Percentiles rank a stretch among this genome's conserved stretches.
These are phyloP conservation scores for Erythrophleum fordii DNA, from an alignment of 306 rosid genomes.

Conservation along the genomic window DNA sequence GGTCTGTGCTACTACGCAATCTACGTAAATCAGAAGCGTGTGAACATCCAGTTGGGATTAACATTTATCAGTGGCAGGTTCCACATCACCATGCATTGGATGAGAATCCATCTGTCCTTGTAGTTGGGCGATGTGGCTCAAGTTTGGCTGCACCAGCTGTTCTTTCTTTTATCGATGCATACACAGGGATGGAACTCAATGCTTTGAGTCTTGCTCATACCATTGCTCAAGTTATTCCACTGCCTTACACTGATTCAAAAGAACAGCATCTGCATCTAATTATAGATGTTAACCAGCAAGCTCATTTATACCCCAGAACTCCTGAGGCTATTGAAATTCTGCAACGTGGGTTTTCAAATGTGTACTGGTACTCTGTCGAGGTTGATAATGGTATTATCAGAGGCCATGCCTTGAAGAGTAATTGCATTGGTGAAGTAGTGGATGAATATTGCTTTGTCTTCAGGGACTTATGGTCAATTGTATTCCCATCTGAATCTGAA, in stretches of 20 bases:
- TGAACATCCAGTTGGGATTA: constrained; percentile 69
- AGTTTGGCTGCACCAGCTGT: constrained; percentile 61
- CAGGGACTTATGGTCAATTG: constrained; percentile 83
- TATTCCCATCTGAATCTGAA: constrained; percentile 94
- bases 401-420: constrained; percentile 83
- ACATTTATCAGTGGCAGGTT: constrained; percentile 94
- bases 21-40: constrained; percentile 75
- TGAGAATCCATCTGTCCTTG: constrained; percentile 85
- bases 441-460: constrained; percentile 83
- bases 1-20: constrained; percentile 75
- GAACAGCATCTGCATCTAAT: constrained; percentile 91
- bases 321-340: constrained; percentile 75
- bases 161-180: constrained; percentile 87
- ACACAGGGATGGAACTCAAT: constrained; percentile 73
- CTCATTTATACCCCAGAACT: constrained; percentile 85
- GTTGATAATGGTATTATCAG: constrained; percentile 73
- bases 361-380: constrained; percentile 94
- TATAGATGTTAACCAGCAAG: constrained; percentile 63
- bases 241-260: constrained; percentile 83
- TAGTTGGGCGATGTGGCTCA: constrained; percentile 82
- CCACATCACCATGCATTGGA: constrained; percentile 98
- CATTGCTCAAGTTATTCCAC: constrained; percentile 76
- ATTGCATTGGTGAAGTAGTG: constrained; percentile 52
- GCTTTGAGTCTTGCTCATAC: constrained; percentile 63
- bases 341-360: constrained; percentile 72